phyloP scores from a whole-genome alignment of 2,329 filamentous ascomycete genomes.

The Diplodia intermedia region DNA sequence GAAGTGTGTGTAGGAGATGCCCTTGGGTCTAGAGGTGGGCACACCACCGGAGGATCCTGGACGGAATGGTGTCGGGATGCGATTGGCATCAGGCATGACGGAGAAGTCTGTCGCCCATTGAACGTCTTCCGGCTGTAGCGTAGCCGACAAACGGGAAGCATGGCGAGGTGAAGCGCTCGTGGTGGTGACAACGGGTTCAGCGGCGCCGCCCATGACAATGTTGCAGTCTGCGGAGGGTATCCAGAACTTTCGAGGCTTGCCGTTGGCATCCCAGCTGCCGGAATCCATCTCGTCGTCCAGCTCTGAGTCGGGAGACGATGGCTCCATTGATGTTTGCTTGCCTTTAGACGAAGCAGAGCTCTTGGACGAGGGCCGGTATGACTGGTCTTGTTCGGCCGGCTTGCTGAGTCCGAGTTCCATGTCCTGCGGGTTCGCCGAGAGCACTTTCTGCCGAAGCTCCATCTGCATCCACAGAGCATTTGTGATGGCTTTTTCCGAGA shows the following conservation, averaged over 20 bases:
- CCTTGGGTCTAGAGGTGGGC: constrained; percentile 43
- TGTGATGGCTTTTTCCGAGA: constrained; percentile 62
- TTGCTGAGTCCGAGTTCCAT: constrained; percentile 61
- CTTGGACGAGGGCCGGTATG: constrained; percentile 1
- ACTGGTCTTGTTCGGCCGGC: constrained; percentile 42
- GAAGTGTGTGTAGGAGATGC: constrained; percentile 60
- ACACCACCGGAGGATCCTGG: constrained; percentile 48
- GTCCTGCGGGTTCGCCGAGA: constrained; percentile 60
- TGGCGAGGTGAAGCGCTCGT: constrained; percentile 55
- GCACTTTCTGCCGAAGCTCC: constrained; percentile 61
- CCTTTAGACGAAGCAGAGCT: constrained; percentile 47
- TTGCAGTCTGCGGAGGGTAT: constrained; percentile 63
- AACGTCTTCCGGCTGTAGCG: constrained; percentile 61
- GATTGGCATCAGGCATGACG: constrained; percentile 51
- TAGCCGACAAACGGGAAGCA: constrained; percentile 56
- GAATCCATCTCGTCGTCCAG: constrained; percentile 51
- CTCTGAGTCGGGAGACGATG: constrained; percentile 34
- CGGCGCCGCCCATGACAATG: constrained; percentile 62
- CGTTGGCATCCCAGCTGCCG: constrained; percentile 62
- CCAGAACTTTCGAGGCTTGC: constrained; percentile 63
- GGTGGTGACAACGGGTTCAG: constrained; percentile 59
- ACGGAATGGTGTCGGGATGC: constrained; percentile 39
- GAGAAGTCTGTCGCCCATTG: constrained; percentile 64
- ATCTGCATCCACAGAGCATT: constrained; percentile 66
- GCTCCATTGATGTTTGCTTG: constrained; percentile 46